Evolutionary conservation across 805 yeast genomes (phyloP).

Genomic region (Yarrowia porcina): DNA sequence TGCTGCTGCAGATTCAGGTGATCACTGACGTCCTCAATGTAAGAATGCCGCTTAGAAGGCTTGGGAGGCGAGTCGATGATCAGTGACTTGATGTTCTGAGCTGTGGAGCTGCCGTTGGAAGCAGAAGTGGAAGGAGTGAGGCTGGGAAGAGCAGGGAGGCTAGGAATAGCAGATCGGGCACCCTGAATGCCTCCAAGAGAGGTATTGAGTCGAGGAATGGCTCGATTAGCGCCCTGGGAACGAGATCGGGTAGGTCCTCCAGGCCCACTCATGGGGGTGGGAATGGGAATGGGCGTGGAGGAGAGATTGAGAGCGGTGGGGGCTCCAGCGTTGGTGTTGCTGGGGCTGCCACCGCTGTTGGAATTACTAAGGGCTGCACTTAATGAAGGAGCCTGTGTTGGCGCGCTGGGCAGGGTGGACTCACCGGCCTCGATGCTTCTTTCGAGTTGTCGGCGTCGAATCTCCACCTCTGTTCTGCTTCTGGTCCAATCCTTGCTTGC

Average conservation of each 20-base stretch:
- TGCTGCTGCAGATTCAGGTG: neutral
- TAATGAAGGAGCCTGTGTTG: neutral
- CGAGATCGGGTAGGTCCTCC: slow-evolving; percentile 18
- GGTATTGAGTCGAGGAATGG: slow-evolving; percentile 10
- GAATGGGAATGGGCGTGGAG: slow-evolving; percentile 10
- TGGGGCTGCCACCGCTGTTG: neutral
- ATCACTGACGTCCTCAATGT: neutral
- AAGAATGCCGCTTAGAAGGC: neutral
- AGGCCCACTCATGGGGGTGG: neutral
- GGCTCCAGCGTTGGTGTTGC: neutral
- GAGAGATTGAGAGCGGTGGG: neutral
- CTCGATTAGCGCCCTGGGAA: slow-evolving; percentile 17
- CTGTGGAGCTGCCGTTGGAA: neutral
- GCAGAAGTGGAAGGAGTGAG: neutral
- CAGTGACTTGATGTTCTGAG: slow-evolving; percentile 18
- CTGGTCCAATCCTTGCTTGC: slow-evolving; percentile 42
- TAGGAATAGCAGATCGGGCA: neutral
- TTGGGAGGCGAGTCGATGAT: slow-evolving; percentile 19
- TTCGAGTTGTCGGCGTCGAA: slow-evolving; percentile 40
- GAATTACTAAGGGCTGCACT: neutral
- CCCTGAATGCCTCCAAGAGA: neutral
- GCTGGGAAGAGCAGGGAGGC: neutral
- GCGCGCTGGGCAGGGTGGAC: neutral
- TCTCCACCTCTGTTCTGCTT: slow-evolving; percentile 42
- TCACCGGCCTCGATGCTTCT: slow-evolving; percentile 30